phyloP scores from a whole-genome alignment of 805 yeast species.

The Priceomyces fermenticarens region DNA sequence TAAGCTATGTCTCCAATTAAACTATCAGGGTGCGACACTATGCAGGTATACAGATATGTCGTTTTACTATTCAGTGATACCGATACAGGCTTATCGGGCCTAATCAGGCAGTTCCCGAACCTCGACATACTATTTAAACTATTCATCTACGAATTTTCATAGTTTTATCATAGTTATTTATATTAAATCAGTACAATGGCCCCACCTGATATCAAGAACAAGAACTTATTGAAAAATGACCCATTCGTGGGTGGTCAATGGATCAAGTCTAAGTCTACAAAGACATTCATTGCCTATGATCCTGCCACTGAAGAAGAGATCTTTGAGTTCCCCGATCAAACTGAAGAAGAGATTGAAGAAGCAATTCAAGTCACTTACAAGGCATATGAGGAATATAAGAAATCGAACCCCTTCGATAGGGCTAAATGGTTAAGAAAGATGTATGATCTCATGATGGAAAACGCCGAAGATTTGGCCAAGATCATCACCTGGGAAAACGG shows the following conservation, averaged over 20 bases:
- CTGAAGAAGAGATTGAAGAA: constrained; percentile 38
- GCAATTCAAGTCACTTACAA: constrained; percentile 48
- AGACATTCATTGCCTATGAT: constrained; percentile 35
- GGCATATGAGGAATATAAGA: constrained; percentile 45
- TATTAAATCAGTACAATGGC: constrained; percentile 9
- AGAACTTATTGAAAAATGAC: constrained; percentile 26
- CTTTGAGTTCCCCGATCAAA: constrained; percentile 41
- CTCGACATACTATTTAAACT: too few relatives aligned
- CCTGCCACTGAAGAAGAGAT: constrained; percentile 40
- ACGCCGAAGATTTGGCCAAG: constrained; percentile 55
- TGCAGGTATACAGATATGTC: too few relatives aligned
- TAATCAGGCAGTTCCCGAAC: too few relatives aligned
- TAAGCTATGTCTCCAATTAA: too few relatives aligned
- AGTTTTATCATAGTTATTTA: too few relatives aligned
- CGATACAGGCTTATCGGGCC: too few relatives aligned
- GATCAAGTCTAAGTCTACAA: constrained; percentile 34
- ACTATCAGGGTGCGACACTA: too few relatives aligned
- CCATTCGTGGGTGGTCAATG: constrained; percentile 41
- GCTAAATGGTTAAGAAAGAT: constrained; percentile 49
- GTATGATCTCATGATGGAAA: constrained; percentile 50
- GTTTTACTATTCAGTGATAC: too few relatives aligned
- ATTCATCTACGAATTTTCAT: too few relatives aligned
- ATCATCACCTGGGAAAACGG: constrained; percentile 62
- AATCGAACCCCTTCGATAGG: constrained; percentile 49
- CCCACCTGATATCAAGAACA: constrained; percentile 27